A percentile compares a stretch with the other conserved stretches of the same genome.
phyloP scores from a whole-genome alignment of 2,329 filamentous ascomycete species.

The Stylonectria norvegica region DNA sequence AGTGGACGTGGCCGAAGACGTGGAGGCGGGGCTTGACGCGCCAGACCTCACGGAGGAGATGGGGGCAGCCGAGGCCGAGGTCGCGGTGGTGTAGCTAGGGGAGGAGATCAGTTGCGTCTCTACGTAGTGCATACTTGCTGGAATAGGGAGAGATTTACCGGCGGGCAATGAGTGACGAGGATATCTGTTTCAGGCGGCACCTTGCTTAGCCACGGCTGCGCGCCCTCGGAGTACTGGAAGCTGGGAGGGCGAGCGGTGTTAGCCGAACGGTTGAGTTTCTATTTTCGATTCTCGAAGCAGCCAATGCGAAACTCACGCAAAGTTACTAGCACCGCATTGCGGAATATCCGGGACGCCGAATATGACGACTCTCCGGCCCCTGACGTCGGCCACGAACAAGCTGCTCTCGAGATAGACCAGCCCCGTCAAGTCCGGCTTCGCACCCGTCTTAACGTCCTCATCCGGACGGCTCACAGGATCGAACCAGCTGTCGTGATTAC shows the following conservation, averaged over 20 bases:
- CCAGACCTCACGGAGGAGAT: conserved; percentile 69
- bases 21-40: conserved; percentile 71
- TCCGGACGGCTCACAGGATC: conserved; percentile 61
- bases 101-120: background rate
- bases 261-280: no score
- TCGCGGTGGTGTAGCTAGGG: conserved; percentile 63
- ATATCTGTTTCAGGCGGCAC: conserved; percentile 73
- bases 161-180: conserved; percentile 77
- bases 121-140: background rate
- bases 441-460: conserved; percentile 51
- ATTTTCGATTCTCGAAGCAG: background rate
- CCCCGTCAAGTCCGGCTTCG: conserved; percentile 60
- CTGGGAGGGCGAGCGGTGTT: conserved; percentile 29
- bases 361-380: conserved; percentile 53
- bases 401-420: conserved; percentile 75
- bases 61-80: conserved; percentile 65
- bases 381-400: conserved; percentile 60
- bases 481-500: conserved; percentile 88
- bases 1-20: conserved; percentile 84
- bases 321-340: conserved; percentile 64
- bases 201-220: conserved; percentile 68
- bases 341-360: conserved; percentile 84
- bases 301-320: conserved; percentile 47
- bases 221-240: conserved; percentile 68
- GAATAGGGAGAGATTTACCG: conserved; percentile 39